phyloP scores from a whole-genome alignment of 805 yeast species.

The Grigorovia humatica region DNA sequence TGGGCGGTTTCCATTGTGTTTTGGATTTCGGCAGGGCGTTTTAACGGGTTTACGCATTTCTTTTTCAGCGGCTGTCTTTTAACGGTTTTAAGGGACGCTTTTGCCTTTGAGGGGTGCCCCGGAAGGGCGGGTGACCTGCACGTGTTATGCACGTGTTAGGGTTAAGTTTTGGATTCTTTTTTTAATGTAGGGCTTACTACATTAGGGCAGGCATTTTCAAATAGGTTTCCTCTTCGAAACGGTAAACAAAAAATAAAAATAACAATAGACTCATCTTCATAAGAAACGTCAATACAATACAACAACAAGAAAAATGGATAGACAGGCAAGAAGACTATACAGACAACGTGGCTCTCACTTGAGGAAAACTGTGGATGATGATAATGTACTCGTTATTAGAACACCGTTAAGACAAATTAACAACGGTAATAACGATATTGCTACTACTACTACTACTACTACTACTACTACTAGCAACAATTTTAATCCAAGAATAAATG shows the following conservation, averaged over 20 bases:
- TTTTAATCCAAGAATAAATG: too few species aligned
- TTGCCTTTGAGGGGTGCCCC: not conserved
- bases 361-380: conserved; percentile 17
- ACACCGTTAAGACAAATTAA: conserved; percentile 5
- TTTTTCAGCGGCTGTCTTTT: not conserved
- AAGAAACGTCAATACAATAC: too few species aligned
- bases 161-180: not conserved
- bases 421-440: not conserved
- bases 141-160: not conserved
- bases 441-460: not conserved
- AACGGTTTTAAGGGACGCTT: not conserved
- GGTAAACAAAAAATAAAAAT: too few species aligned
- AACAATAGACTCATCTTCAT: too few species aligned
- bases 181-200: too few species aligned
- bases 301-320: conserved; percentile 6
- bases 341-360: conserved; percentile 26
- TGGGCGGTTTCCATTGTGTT: not conserved
- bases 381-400: conserved; percentile 12
- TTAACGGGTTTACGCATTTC: not conserved
- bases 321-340: conserved; percentile 21
- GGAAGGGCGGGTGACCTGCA: too few species aligned
- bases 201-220: not conserved
- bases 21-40: not conserved
- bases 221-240: too few species aligned
- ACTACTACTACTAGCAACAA: not conserved